Conservation (phyloP, 176 grass and related monocot species). For the Saccharum spontaneum region DNA sequence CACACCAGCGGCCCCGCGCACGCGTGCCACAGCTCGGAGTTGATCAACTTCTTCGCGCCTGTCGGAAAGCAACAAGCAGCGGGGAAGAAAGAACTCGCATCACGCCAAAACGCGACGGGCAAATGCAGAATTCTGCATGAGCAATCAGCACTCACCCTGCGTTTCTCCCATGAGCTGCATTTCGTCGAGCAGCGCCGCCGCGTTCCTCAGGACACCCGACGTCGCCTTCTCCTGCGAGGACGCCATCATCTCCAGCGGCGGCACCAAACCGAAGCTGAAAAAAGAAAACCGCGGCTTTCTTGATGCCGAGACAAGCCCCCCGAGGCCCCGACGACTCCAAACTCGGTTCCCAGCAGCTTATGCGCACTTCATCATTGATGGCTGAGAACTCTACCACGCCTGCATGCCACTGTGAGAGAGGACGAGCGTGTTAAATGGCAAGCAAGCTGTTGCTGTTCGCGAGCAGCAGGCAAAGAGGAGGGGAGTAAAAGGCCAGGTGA, state of each 20-base stretch:
- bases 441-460: not conserved
- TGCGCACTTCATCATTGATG: not conserved
- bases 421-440: not conserved
- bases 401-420: constrained; percentile 34
- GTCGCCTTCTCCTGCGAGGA: constrained; percentile 59
- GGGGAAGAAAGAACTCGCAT: not conserved
- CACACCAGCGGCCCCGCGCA: constrained; percentile 90
- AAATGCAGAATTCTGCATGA: not conserved
- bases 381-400: not conserved
- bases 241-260: constrained; percentile 32
- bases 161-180: constrained; percentile 91
- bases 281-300: not conserved
- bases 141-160: constrained; percentile 42
- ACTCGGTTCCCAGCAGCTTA: not conserved
- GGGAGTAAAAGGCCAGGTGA: constrained; percentile 24
- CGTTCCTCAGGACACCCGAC: constrained; percentile 54
- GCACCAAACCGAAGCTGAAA: not conserved
- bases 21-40: constrained; percentile 96
- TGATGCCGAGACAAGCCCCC: not conserved
- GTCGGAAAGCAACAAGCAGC: not conserved
- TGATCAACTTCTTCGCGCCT: constrained; percentile 89
- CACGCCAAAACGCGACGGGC: not conserved
- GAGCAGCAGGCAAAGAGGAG: constrained; percentile 9
- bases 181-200: constrained; percentile 81
- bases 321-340: not conserved